phyloP scores from a whole-genome alignment of 2,329 filamentous ascomycete genomes.

The Phyllosticta paracitricarpa region DNA sequence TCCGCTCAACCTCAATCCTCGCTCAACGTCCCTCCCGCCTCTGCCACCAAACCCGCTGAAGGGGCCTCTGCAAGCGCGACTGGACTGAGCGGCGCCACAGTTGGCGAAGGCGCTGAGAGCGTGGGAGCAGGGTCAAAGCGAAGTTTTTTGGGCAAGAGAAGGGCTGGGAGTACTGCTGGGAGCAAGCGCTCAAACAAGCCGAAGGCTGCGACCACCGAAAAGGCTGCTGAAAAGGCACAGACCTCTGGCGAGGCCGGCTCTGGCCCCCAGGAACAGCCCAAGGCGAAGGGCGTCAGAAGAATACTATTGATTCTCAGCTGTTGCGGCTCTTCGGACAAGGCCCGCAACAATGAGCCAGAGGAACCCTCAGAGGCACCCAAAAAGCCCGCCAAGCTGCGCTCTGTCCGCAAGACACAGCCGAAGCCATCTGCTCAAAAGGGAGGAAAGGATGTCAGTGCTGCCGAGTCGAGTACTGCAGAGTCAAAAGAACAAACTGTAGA shows the following conservation, averaged over 20 bases:
- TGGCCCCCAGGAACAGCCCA: slow-evolving; percentile 22
- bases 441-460: slow-evolving; percentile 30
- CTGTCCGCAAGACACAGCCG: slow-evolving; percentile 37
- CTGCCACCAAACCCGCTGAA: slow-evolving; percentile 21
- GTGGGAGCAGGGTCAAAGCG: slow-evolving; percentile 36
- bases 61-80: slow-evolving; percentile 27
- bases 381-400: slow-evolving; percentile 28
- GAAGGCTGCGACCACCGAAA: slow-evolving; percentile 29
- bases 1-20: slow-evolving; percentile 24
- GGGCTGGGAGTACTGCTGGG: slow-evolving; percentile 37
- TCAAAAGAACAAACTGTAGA: slow-evolving; percentile 37
- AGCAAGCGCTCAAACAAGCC: slow-evolving; percentile 33
- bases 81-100: slow-evolving; percentile 34
- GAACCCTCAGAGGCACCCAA: slow-evolving; percentile 40
- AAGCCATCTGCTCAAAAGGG: slow-evolving; percentile 34
- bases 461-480: slow-evolving; percentile 35
- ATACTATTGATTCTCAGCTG: slow-evolving; percentile 51
- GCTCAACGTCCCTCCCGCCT: slow-evolving; percentile 22
- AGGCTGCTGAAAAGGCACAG: slow-evolving; percentile 20
- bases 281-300: slow-evolving; percentile 29
- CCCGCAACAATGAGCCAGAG: slow-evolving; percentile 42
- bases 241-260: slow-evolving; percentile 19
- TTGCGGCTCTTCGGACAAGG: slow-evolving; percentile 54
- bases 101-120: slow-evolving; percentile 34
- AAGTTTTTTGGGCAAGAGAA: slow-evolving; percentile 35